Evolutionary conservation across 2,329 filamentous ascomycete genomes (phyloP), one percentile per base, ranked within the genome.

Genomic region (Lachnellula suecica): DNA sequence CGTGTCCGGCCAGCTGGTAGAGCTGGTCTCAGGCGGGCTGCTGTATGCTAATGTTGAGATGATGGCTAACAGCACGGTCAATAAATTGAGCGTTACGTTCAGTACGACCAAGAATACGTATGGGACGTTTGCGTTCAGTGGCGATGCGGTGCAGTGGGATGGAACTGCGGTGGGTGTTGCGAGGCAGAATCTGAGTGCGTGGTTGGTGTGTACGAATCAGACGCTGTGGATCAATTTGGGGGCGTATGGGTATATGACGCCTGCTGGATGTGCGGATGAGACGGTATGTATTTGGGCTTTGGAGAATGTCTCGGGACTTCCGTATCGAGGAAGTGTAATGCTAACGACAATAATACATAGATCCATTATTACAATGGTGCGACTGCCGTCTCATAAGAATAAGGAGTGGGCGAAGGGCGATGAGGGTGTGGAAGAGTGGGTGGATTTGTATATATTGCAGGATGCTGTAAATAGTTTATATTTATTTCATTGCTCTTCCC

Each of bases 71-170:
- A 70, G 71, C 40, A 72, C 74, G 4, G 74, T 74, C 52, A 75
- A 72, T 22, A 74, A 72, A 47, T 72, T 84, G 38, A 67, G 72
- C 4, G 75, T 82, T 3, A 75, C 70, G 43, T 84, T 83, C 67
- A 72, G 71, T 19, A 68, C 71, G 43, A 72, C 70, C 37, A 72
- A 77, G 63, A 82, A 79, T 63, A 68, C 72, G 0, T 84, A 79
- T 52, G 81, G 81, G 6, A 74, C 74, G 0, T 84, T 84, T 63
- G 74, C 68, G 0, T 85, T 76, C 65, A 74, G 77, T 57, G 81
- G 81, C n/a, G 81, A 84, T 64, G 74, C 79, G 2, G 63, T 84
- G 29, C 78, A 76, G 10, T 84, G 81, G 82, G 72, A n/a, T n/a
- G n/a, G n/a, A n/a, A n/a, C 66, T 48, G 72, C 71, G 13, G 63